Percentiles rank a stretch among this genome's conserved stretches.
Evolutionary conservation across 2,329 filamentous ascomycete species (phyloP).

Genomic region (Bipolaris victoriae): DNA sequence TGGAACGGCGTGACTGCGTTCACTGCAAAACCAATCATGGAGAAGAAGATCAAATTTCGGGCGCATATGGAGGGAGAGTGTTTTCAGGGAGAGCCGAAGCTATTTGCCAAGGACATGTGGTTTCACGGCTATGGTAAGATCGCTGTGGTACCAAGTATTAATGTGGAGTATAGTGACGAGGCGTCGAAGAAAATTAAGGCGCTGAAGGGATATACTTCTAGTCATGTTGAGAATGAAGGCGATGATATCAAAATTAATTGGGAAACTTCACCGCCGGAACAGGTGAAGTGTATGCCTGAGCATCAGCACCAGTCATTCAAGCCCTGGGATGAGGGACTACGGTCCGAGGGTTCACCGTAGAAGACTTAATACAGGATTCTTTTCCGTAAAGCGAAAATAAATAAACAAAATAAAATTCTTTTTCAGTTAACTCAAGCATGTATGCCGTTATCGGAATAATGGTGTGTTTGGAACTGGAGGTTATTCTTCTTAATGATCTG

Average conservation of each 20-base stretch:
- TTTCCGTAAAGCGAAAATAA: no score
- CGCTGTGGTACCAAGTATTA: constrained; percentile 63
- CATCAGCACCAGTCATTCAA: constrained; percentile 21
- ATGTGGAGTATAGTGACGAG: constrained; percentile 61
- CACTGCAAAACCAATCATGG: constrained; percentile 56
- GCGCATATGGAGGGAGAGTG: constrained; percentile 54
- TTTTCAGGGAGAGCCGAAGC: constrained; percentile 60
- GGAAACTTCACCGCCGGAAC: constrained; percentile 53
- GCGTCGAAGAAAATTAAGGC: constrained; percentile 56
- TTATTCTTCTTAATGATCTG: neutral
- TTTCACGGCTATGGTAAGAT: constrained; percentile 53
- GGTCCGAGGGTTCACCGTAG: neutral
- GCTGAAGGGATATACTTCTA: constrained; percentile 57
- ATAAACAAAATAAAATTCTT: neutral
- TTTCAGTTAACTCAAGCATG: neutral
- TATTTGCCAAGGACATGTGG: constrained; percentile 65
- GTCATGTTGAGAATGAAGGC: constrained; percentile 42
- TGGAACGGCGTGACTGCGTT: constrained; percentile 65
- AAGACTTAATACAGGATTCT: neutral
- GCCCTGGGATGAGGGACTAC: constrained; percentile 17
- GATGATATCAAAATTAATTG: constrained; percentile 52
- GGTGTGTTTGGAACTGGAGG: no score
- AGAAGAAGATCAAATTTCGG: constrained; percentile 56
- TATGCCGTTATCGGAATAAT: no score
- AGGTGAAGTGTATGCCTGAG: constrained; percentile 57